phyloP scores from a whole-genome alignment of 805 yeast species.

The Hanseniaspora taiwanica region DNA sequence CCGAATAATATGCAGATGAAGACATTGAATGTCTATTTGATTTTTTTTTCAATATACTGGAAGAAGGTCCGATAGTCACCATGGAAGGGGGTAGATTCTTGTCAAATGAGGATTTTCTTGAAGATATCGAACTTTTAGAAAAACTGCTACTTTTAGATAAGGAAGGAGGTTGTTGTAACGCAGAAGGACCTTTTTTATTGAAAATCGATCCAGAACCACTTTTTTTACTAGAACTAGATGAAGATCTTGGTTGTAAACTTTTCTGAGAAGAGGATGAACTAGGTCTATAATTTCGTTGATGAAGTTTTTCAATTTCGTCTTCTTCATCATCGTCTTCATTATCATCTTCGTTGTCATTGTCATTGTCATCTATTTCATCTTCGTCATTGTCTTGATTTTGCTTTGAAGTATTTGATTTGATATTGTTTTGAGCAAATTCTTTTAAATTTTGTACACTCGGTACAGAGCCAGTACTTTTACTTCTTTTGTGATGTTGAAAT shows the following conservation, averaged over 20 bases:
- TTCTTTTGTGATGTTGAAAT: neutral
- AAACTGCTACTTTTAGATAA: conserved; percentile 15
- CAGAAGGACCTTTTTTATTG: conserved; percentile 6
- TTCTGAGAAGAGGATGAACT: conserved; percentile 1
- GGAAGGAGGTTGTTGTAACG: conserved; percentile 15
- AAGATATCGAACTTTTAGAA: conserved; percentile 9
- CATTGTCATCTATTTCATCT: conserved; percentile 1
- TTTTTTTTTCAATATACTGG: conserved; percentile 47
- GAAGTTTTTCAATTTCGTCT: conserved; percentile 1
- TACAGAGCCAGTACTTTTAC: neutral
- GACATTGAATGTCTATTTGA: conserved; percentile 1
- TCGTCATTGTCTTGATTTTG: too few species aligned
- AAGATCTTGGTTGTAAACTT: neutral
- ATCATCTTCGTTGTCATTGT: neutral
- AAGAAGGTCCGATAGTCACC: conserved; percentile 57
- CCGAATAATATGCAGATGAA: conserved; percentile 11
- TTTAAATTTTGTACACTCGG: neutral
- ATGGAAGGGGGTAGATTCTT: conserved; percentile 49
- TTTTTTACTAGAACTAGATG: neutral
- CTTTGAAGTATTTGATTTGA: neutral
- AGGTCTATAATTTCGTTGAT: too few species aligned
- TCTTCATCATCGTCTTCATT: conserved; percentile 2
- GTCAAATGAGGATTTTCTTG: conserved; percentile 21
- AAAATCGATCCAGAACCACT: conserved; percentile 1
- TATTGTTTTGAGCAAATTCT: neutral